phyloP scores from a whole-genome alignment of 2,329 filamentous ascomycete species.

The Cladosporium velox region DNA sequence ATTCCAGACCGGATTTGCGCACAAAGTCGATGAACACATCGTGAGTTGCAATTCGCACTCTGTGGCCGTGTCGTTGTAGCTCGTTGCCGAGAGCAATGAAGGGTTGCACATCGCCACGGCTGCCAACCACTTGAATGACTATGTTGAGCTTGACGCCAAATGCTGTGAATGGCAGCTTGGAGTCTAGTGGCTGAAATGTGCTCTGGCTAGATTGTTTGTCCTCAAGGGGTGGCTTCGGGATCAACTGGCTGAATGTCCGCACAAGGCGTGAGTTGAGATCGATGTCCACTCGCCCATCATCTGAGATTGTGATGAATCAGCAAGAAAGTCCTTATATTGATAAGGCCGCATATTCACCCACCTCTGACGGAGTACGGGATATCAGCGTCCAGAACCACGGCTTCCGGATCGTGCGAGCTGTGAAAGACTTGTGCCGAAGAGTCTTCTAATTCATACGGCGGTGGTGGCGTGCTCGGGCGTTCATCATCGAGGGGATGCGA shows the following conservation, averaged over 20 bases:
- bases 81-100: constrained; percentile 59
- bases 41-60: constrained; percentile 74
- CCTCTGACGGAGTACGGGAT: background rate
- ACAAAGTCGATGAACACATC: constrained; percentile 68
- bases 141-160: constrained; percentile 56
- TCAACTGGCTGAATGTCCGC: background rate
- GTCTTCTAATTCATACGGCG: background rate
- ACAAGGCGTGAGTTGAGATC: background rate
- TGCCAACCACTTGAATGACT: constrained; percentile 74
- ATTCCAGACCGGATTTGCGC: constrained; percentile 70
- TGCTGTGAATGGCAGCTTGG: constrained; percentile 14
- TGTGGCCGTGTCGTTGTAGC: constrained; percentile 1
- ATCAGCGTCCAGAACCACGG: background rate
- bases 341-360: background rate
- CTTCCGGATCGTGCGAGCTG: background rate
- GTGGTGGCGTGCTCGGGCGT: background rate
- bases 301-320: background rate
- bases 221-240: background rate
- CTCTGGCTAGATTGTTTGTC: background rate
- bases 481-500: background rate
- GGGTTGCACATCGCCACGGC: constrained; percentile 73
- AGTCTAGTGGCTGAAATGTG: background rate
- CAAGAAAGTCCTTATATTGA: background rate
- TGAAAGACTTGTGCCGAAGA: background rate
- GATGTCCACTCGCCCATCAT: background rate